Conservation (phyloP, 2,329 filamentous ascomycete species). For the Stenocarpella maydis region DNA sequence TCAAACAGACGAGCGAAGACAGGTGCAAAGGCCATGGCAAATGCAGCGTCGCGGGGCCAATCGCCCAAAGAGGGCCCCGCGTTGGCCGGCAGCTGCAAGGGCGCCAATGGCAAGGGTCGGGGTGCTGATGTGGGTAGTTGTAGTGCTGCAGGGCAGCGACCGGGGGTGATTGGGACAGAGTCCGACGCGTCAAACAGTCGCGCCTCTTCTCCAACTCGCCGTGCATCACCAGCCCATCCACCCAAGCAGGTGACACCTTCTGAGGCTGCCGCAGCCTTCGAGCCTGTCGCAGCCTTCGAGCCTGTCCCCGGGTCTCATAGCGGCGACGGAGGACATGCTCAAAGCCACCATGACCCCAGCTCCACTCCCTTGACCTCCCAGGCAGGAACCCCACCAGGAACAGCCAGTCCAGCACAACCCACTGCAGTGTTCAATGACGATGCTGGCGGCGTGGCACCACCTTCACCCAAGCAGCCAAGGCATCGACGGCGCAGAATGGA, state of each 20-base stretch:
- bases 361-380: neutral
- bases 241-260: neutral
- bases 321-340: neutral
- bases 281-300: neutral
- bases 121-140: neutral
- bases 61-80: slow-evolving; percentile 23
- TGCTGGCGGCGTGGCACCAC: neutral
- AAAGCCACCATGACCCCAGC: neutral
- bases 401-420: slow-evolving; percentile 9
- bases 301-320: neutral
- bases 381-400: neutral
- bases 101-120: slow-evolving; percentile 5
- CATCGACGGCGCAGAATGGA: slow-evolving; percentile 47
- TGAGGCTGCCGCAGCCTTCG: neutral
- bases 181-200: slow-evolving; percentile 30
- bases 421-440: neutral
- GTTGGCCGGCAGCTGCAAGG: slow-evolving; percentile 17
- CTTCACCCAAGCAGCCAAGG: slow-evolving; percentile 4
- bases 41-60: slow-evolving; percentile 8
- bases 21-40: neutral
- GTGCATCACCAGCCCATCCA: neutral
- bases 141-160: slow-evolving; percentile 1
- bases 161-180: slow-evolving; percentile 1
- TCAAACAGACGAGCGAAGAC: neutral
- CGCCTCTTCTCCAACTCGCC: slow-evolving; percentile 9